Evolutionary conservation across 2,329 filamentous ascomycete species (phyloP), one percentile per base, ranked within the genome.

Genomic region (Paracoccidioides brasiliensis): DNA sequence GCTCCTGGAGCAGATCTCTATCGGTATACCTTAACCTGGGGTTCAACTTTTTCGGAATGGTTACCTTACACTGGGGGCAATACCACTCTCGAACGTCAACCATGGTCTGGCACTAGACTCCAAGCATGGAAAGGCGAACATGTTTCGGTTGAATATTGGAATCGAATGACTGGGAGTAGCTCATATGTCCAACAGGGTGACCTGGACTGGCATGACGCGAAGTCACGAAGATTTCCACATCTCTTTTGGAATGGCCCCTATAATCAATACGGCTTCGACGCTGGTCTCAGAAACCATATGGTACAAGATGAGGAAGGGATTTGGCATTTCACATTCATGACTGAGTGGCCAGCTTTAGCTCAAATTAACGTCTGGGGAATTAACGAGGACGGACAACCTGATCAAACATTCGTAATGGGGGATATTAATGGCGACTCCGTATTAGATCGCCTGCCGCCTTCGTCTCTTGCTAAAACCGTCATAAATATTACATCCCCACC

Each of bases 351-450:
- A 5, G 76, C 78, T 2, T 69, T 77, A 50, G 77, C 81, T 55
- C 81, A 84, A 62, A 69, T 84, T 57, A 85, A 84, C 60, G 74
- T 83, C 4, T 85, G 83, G 82, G 83, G 82, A 53, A 80, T 84
- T 64, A 82, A 84, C 61, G 76, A 78, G 0, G 77, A 84, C 65
- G 80, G 81, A 22, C 69, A 78, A 60, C 81, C 82, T 0, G 82
- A 85, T 65, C 74, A 80, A 57, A 77, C 76, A 6, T 76, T 73
- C 55, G 76, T 82, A 2, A 79, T 76, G 58, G 83, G 83, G 28
- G 82, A 85, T 64, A 75, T 82, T 12, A 79, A 85, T 62, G 72
- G 72, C 32, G 81, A 85, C 63, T 74, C 73, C 2, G 72, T 85
- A 5, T 69, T 84, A 22, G 82, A 85, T 64, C 79, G 80, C 42